These are phyloP conservation scores for Tetrapyrgos nigripes DNA, from an alignment of 1,284 basidiomycete species.

Conservation along the genomic window DNA sequence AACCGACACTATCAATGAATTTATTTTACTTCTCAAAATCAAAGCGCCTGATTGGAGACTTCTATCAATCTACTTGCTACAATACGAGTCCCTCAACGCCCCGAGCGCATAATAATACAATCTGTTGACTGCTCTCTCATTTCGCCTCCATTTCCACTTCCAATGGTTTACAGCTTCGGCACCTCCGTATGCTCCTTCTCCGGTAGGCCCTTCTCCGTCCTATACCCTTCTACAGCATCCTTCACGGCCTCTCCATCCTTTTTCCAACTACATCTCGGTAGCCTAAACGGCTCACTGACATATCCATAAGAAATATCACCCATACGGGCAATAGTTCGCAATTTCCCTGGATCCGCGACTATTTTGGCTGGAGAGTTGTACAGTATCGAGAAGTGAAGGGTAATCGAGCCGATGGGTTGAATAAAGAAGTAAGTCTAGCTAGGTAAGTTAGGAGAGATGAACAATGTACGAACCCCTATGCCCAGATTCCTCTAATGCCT, in stretches of 20 bases:
- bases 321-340: constrained; percentile 60
- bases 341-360: constrained; percentile 58
- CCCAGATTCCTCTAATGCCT: not conserved
- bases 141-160: constrained; percentile 6
- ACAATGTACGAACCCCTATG: not conserved
- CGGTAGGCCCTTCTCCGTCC: not conserved
- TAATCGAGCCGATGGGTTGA: no score
- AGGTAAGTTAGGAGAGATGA: not conserved
- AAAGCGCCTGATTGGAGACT: no score
- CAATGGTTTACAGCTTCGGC: not conserved
- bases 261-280: constrained; percentile 56
- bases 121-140: not conserved
- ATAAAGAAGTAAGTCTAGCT: not conserved
- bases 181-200: not conserved
- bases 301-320: constrained; percentile 61
- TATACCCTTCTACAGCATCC: not conserved
- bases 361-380: constrained; percentile 22
- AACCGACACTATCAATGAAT: constrained; percentile 7
- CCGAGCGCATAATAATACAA: no score
- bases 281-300: constrained; percentile 50
- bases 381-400: no score
- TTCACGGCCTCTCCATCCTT: constrained; percentile 46
- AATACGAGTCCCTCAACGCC: not conserved
- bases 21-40: no score
- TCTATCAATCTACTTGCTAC: no score